Evolutionary conservation across 2,329 filamentous ascomycete genomes (phyloP).

Genomic region (Alternaria gaisen): DNA sequence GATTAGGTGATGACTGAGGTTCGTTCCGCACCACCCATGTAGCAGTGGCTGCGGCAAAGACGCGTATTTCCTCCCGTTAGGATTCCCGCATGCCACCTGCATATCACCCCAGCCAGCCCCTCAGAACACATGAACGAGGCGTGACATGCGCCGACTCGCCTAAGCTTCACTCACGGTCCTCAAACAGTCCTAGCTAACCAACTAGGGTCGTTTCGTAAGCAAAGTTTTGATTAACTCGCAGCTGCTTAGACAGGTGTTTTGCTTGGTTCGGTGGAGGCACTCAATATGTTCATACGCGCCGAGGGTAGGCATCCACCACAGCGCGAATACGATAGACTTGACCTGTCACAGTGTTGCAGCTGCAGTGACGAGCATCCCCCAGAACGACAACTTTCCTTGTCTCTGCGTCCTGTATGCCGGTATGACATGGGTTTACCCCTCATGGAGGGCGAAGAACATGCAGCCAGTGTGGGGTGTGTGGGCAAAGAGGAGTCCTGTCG

Average conservation of each 20-base stretch:
- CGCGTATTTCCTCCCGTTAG: slow-evolving; percentile 1
- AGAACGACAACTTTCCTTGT: not conserved
- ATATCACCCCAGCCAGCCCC: not conserved
- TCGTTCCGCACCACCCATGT: not conserved
- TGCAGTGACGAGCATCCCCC: not conserved
- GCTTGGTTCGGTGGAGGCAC: not conserved
- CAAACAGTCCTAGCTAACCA: not conserved
- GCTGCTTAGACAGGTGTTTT: not conserved
- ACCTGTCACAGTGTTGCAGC: not conserved
- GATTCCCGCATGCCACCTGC: slow-evolving; percentile 7
- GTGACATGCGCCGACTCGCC: not conserved
- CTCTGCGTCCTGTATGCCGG: not conserved
- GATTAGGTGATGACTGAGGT: not conserved
- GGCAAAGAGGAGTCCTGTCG: not conserved
- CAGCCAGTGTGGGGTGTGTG: not conserved
- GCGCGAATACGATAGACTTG: not conserved
- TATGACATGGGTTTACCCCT: not conserved
- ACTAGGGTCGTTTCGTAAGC: not conserved
- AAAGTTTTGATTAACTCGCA: slow-evolving; percentile 1
- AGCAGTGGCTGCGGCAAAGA: not conserved
- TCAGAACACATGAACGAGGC: not conserved
- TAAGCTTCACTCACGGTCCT: not conserved
- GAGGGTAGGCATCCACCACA: slow-evolving; percentile 3
- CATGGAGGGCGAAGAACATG: not conserved
- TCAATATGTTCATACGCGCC: not conserved